These are phyloP conservation scores for Lonicera japonica DNA, from an alignment of 129 eudicot genomes.

Conservation along the genomic window DNA sequence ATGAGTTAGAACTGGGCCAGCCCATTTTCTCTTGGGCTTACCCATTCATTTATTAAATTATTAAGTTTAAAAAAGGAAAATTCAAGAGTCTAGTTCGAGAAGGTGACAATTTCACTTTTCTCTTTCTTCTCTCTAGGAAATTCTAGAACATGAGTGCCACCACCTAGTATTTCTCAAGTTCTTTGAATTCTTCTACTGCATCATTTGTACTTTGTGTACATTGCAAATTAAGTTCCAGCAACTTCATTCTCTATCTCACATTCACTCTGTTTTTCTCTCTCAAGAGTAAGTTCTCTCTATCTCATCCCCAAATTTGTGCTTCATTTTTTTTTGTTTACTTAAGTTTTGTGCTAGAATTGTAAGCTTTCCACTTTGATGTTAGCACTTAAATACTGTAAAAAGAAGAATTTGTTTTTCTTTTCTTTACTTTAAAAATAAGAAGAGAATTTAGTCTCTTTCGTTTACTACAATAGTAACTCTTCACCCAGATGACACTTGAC, in stretches of 20 bases:
- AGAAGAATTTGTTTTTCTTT: too few relatives aligned
- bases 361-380: background rate
- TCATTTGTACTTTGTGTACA: background rate
- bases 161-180: background rate
- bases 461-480: too few relatives aligned
- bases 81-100: too few relatives aligned
- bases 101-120: too few relatives aligned
- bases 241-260: background rate
- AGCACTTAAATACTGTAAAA: background rate
- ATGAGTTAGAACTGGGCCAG: too few relatives aligned
- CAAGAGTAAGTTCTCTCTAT: slow-evolving; percentile 3
- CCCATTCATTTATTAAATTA: too few relatives aligned
- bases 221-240: background rate
- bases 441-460: too few relatives aligned
- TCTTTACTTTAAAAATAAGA: too few relatives aligned
- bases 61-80: too few relatives aligned
- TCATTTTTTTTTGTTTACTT: background rate
- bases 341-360: too few relatives aligned
- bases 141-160: slow-evolving; percentile 9
- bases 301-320: background rate
- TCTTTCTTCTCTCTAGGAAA: slow-evolving; percentile 6
- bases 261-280: background rate
- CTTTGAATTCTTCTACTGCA: background rate
- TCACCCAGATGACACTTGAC: too few relatives aligned
- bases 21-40: too few relatives aligned